Evolutionary conservation across 306 rosid genomes (phyloP).

Genomic region (Coriaria nepalensis): DNA sequence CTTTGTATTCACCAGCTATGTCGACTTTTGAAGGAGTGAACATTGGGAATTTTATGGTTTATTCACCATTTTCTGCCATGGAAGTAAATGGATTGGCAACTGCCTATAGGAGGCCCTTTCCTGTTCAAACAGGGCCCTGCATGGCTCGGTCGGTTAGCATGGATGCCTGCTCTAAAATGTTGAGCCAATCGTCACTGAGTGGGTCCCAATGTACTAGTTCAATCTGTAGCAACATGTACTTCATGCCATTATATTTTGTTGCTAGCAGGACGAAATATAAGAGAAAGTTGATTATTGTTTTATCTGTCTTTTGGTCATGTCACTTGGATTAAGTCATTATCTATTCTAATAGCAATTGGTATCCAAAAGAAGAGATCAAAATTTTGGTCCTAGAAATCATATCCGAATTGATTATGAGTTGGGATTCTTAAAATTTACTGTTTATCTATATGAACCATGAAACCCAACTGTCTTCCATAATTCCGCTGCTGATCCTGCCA

Average conservation of each 20-base stretch:
- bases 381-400: too few species aligned
- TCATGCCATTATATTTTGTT: too few species aligned
- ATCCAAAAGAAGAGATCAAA: too few species aligned
- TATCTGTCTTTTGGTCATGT: neutral
- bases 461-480: too few species aligned
- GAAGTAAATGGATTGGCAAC: constrained; percentile 38
- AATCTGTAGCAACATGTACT: too few species aligned
- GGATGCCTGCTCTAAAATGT: constrained; percentile 81
- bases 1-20: constrained; percentile 62
- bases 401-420: too few species aligned
- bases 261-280: too few species aligned
- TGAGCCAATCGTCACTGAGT: constrained; percentile 26
- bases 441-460: neutral
- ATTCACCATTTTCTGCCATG: constrained; percentile 72
- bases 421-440: neutral
- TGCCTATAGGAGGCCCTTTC: constrained; percentile 33
- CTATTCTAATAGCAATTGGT: too few species aligned
- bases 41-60: constrained; percentile 35
- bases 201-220: constrained; percentile 36
- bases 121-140: constrained; percentile 43
- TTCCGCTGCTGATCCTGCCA: too few species aligned
- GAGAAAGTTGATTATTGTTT: too few species aligned
- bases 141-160: constrained; percentile 86
- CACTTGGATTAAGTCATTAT: too few species aligned
- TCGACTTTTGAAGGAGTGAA: constrained; percentile 50